Evolutionary conservation across 371 early-diverging fungal species (phyloP).

Genomic region (Thermomucor indicae-seudaticae): DNA sequence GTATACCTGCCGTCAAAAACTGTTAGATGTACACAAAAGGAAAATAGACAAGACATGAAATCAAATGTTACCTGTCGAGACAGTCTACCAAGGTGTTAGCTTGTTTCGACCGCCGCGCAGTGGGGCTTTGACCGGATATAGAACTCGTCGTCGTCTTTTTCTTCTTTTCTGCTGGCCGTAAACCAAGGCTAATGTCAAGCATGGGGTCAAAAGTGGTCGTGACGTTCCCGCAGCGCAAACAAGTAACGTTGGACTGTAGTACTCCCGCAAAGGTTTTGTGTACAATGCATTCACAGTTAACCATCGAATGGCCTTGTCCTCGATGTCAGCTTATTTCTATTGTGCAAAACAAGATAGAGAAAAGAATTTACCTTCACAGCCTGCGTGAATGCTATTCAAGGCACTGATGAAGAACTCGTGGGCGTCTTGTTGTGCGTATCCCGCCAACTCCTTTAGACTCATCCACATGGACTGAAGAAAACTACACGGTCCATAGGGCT

Average conservation of each 20-base stretch:
- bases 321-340: not conserved
- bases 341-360: not conserved
- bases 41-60: not conserved
- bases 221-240: conserved; percentile 76
- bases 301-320: conserved; percentile 18
- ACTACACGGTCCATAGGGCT: conserved; percentile 79
- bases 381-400: conserved; percentile 82
- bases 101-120: conserved; percentile 18
- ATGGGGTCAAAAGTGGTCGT: conserved; percentile 84
- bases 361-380: conserved; percentile 41
- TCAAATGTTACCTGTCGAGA: conserved; percentile 43
- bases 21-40: not conserved
- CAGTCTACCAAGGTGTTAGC: conserved; percentile 49
- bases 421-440: conserved; percentile 94
- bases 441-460: conserved; percentile 80
- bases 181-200: conserved; percentile 87
- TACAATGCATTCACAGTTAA: conserved; percentile 79
- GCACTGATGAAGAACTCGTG: conserved; percentile 95
- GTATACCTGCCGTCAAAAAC: conserved; percentile 53
- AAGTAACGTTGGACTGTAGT: conserved; percentile 87
- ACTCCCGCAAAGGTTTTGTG: conserved; percentile 91
- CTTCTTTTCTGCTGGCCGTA: conserved; percentile 51
- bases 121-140: not conserved
- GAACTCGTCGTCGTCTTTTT: conserved; percentile 8
- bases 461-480: conserved; percentile 91